These are phyloP conservation scores for Euphrasia arctica DNA, from an alignment of 305 asterid genomes.

Conservation along the genomic window DNA sequence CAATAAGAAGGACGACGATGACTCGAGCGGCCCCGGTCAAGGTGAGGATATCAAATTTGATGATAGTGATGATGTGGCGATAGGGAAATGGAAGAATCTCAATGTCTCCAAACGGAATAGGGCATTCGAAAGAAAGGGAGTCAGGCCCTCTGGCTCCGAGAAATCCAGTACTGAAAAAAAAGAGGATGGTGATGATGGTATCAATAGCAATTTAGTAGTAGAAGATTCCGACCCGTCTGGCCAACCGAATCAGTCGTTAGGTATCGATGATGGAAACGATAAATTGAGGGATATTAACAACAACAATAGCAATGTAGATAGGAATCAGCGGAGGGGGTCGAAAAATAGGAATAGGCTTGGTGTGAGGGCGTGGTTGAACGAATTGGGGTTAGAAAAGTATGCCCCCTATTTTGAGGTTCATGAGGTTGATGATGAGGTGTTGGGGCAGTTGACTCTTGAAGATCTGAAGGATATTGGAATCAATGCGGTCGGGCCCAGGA, in stretches of 20 bases:
- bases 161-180: slow-evolving; percentile 16
- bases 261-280: slow-evolving; percentile 2
- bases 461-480: slow-evolving; percentile 81
- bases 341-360: slow-evolving; percentile 31
- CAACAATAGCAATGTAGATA: slow-evolving; percentile 2
- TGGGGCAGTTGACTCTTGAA: slow-evolving; percentile 58
- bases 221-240: slow-evolving; percentile 25
- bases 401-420: slow-evolving; percentile 50
- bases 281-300: slow-evolving; percentile 19
- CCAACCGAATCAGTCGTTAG: slow-evolving; percentile 20
- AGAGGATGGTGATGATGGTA: slow-evolving; percentile 9
- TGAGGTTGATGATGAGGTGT: slow-evolving; percentile 64
- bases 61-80: slow-evolving; percentile 39
- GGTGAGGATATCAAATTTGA: slow-evolving; percentile 22
- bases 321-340: slow-evolving; percentile 4
- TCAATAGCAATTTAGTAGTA: slow-evolving; percentile 23
- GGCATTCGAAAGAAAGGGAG: slow-evolving; percentile 40
- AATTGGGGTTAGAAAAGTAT: slow-evolving; percentile 54
- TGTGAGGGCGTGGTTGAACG: slow-evolving; percentile 54
- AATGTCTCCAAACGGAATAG: slow-evolving; percentile 24
- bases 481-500: slow-evolving; percentile 50
- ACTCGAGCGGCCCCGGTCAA: slow-evolving; percentile 8
- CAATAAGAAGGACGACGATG: slow-evolving; percentile 7
- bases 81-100: slow-evolving; percentile 53
- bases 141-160: slow-evolving; percentile 32